Conservation (phyloP, 768 basidiomycete species). For the Podaxis rugospora region DNA sequence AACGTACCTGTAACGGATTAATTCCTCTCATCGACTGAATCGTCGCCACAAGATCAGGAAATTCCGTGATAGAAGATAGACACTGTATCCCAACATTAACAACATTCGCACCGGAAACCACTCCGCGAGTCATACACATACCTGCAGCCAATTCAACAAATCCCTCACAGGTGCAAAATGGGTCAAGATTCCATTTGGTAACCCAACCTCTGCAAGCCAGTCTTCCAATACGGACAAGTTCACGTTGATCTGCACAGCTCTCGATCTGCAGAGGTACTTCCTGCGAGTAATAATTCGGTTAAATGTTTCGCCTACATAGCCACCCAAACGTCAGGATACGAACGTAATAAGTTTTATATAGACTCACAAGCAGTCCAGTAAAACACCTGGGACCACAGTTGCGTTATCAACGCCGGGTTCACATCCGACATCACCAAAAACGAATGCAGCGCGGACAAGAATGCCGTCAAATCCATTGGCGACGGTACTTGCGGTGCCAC, state of each 20-base stretch:
- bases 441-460: slow-evolving; percentile 82
- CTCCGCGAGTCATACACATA: slow-evolving; percentile 31
- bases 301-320: slow-evolving; percentile 67
- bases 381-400: slow-evolving; percentile 96
- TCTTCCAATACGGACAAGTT: slow-evolving; percentile 86
- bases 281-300: slow-evolving; percentile 86
- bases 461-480: slow-evolving; percentile 59
- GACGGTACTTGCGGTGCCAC: slow-evolving; percentile 30
- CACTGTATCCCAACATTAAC: slow-evolving; percentile 41
- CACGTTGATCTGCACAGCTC: slow-evolving; percentile 86
- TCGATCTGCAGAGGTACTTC: slow-evolving; percentile 89
- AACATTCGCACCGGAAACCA: neutral
- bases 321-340: neutral
- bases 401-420: slow-evolving; percentile 83
- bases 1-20: slow-evolving; percentile 82
- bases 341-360: neutral
- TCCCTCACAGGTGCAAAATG: slow-evolving; percentile 87
- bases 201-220: slow-evolving; percentile 79
- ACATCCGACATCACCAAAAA: slow-evolving; percentile 82
- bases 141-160: slow-evolving; percentile 83
- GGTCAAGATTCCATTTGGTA: slow-evolving; percentile 72
- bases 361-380: slow-evolving; percentile 93
- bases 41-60: slow-evolving; percentile 82
- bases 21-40: slow-evolving; percentile 83
- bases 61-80: slow-evolving; percentile 82